phyloP scores from a whole-genome alignment of 164 flowering plant genomes.

The Vitis rupestris region DNA sequence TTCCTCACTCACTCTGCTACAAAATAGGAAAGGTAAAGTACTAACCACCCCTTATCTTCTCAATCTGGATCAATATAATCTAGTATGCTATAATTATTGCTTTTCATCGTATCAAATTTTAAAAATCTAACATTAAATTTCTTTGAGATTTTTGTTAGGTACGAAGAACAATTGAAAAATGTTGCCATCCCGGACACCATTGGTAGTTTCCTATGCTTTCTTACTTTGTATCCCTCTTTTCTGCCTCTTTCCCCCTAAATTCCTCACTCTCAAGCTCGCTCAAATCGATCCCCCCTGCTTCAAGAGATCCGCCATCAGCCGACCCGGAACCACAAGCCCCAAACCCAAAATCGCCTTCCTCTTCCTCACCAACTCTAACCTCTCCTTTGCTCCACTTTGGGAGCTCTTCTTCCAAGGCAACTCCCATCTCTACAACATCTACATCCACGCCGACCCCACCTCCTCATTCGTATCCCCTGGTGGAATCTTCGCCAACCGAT shows the following conservation, averaged over 20 bases:
- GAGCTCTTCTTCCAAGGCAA: slow-evolving; percentile 56
- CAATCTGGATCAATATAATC: too few species aligned
- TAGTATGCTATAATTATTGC: too few species aligned
- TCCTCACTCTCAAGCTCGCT: slow-evolving; percentile 49
- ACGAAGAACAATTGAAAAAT: background rate
- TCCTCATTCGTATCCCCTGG: slow-evolving; percentile 26
- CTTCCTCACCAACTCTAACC: slow-evolving; percentile 80
- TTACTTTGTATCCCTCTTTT: slow-evolving; percentile 59
- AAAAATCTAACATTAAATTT: too few species aligned
- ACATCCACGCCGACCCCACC: slow-evolving; percentile 82
- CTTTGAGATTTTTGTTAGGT: too few species aligned
- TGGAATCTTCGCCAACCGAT: slow-evolving; percentile 48
- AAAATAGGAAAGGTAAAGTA: too few species aligned
- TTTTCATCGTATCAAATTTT: too few species aligned
- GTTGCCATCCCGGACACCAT: slow-evolving; percentile 25
- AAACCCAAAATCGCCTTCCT: slow-evolving; percentile 77
- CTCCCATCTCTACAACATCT: slow-evolving; percentile 54
- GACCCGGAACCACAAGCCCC: slow-evolving; percentile 30
- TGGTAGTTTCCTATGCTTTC: slow-evolving; percentile 45
- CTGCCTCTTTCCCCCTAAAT: slow-evolving; percentile 50
- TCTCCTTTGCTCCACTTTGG: slow-evolving; percentile 77
- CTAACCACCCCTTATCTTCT: too few species aligned
- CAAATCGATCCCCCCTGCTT: slow-evolving; percentile 64
- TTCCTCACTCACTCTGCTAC: too few species aligned
- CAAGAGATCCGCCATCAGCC: slow-evolving; percentile 44